phyloP scores from a whole-genome alignment of 2,329 filamentous ascomycete species.

The Verticillium isaacii region DNA sequence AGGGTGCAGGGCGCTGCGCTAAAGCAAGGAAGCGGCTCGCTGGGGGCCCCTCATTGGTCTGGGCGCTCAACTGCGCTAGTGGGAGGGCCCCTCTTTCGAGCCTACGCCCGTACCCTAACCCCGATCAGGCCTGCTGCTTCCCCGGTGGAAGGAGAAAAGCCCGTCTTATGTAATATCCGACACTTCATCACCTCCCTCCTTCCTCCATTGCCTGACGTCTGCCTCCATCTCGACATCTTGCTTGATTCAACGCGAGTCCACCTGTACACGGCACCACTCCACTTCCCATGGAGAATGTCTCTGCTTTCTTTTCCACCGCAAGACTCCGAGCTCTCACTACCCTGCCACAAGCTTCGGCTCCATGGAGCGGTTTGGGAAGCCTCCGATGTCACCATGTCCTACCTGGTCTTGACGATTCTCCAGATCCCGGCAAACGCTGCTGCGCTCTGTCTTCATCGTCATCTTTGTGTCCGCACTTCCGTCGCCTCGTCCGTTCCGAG shows the following conservation, averaged over 20 bases:
- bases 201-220: background rate
- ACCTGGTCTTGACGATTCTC: background rate
- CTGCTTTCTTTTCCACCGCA: background rate
- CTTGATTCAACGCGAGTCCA: background rate
- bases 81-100: background rate
- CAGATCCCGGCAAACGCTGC: no score
- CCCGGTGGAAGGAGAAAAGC: background rate
- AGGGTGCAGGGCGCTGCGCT: background rate
- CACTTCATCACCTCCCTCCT: background rate
- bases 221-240: background rate
- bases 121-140: background rate
- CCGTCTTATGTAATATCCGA: background rate
- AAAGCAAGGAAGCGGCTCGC: background rate
- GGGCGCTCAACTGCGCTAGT: background rate
- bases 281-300: background rate
- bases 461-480: background rate
- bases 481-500: background rate
- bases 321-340: background rate
- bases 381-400: background rate
- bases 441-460: background rate
- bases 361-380: background rate
- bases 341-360: background rate
- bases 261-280: background rate
- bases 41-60: background rate
- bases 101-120: background rate